Base-by-base conservation (phyloP, 352 stramenopile genomes). In the Phytopythium mirpurense region DNA sequence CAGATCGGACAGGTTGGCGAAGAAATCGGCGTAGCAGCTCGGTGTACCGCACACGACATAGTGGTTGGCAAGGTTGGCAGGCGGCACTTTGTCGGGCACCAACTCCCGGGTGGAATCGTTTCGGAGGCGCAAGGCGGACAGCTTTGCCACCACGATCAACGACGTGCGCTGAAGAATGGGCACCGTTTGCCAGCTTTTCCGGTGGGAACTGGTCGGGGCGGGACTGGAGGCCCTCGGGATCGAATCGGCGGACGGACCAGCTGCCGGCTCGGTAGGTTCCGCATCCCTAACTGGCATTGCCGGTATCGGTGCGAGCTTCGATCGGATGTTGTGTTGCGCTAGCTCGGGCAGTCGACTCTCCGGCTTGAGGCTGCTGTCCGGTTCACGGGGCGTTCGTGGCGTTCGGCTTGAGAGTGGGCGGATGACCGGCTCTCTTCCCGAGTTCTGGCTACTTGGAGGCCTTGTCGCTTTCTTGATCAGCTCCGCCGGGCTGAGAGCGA, bases 41-140 rank as follows among this genome's bases (percentile, higher is more conserved):
- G 78, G 78, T 1, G 68, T 83, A 9, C 81, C 78, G n/a, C 81
- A 91, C 0, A 88, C 56, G 0, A 91, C 78, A n/a, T 74, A 86
- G 56, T 89, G 78, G 5, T 68, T 65, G 21, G 16, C 47, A 0
- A 87, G 44, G 27, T 68, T 37, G n/a, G 27, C 16, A 12, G 81
- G 78, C 1, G 74, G 48, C 2, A 12, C 35, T 11, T 19, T 15
- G 8, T 29, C 21, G 47, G 47, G 4, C 5, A 36, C 14, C 12
- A 54, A 7, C 2, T 29, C 19, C 2, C n/a, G 18, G 5, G 23
- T 45, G 3, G 35, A 42, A 11, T 40, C 66, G 1, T 59, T 27
- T 23, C 45, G 45, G 4, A 68, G 47, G 6, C 51, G 49, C 40
- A 79, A 23, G 11, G 48, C 48, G 2, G 48, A 32, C 23, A 43